A percentile compares a stretch with the other conserved stretches of the same genome.
These are phyloP conservation scores for Nicotiana noctiflora DNA, from an alignment of 257 asterid species.

Conservation along the genomic window DNA sequence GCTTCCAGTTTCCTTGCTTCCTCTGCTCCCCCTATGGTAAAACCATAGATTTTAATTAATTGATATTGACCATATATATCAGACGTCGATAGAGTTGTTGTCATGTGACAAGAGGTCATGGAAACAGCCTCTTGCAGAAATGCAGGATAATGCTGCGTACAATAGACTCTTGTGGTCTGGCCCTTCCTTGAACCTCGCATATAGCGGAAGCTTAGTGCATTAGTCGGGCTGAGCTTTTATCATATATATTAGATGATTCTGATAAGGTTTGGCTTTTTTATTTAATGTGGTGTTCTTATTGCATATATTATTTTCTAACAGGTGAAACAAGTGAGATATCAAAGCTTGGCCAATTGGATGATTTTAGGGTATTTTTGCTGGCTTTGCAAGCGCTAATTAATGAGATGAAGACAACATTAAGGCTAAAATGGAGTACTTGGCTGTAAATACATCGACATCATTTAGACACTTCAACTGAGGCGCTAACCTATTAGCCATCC, in stretches of 20 bases:
- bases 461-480: background rate
- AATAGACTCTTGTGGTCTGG: no score
- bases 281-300: background rate
- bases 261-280: background rate
- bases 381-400: conserved; percentile 34
- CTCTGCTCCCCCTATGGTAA: conserved; percentile 41
- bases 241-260: background rate
- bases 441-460: background rate
- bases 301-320: conserved; percentile 21
- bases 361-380: conserved; percentile 30
- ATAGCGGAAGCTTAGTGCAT: no score
- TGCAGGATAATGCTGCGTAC: no score
- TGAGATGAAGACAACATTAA: conserved; percentile 27
- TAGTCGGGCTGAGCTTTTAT: no score
- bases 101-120: no score
- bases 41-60: background rate
- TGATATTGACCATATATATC: no score
- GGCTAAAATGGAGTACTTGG: background rate
- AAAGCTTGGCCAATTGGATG: conserved; percentile 26
- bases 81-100: background rate
- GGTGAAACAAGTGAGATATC: conserved; percentile 32
- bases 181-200: no score
- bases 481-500: background rate
- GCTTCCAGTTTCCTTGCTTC: conserved; percentile 20
- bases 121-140: no score